Evolutionary conservation across 257 asterid genomes (phyloP), one percentile per base, ranked within the genome.

Genomic region (Nicotiana obtusifolia): DNA sequence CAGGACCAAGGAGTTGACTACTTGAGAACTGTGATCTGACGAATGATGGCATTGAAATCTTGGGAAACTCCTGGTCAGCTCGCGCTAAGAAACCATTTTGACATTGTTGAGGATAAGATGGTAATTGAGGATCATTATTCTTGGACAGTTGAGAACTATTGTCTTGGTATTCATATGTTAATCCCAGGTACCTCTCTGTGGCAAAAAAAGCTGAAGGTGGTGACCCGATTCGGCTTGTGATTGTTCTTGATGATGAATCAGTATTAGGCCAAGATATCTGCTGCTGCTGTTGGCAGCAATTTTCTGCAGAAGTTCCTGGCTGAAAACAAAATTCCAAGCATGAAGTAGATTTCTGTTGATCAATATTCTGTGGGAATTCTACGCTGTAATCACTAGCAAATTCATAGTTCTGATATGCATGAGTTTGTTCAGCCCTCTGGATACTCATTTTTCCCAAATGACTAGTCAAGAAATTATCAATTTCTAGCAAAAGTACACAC

Each of bases 191-290:
- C 9, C 83, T 67, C 68, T 91, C 96, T 0, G 94, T 84, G 1
- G 91, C 87, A 82, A 83, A 85, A 76, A 92, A 90, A 11, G 93
- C 91, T 7, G 89, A 33, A 3, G 93, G 92, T 15, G 79, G 26
- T 28, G 97, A 86, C 83, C 90, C 95, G 17, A 91, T 86, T 82
- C 88, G 86, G 79, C 89, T 78, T 54, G 91, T 87, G 22, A 91
- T 89, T 11, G 90, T 81, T 69, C 85, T 86, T 4, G 92, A 80
- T 59, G 85, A 84, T 10, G 90, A 81, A 22, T 91, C 65, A 71
- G 67, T 82, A 13, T 3, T 47, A 35, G 52, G 81, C 19, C 85
- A 85, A 9, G 83, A 83, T 14, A 22, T 73, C 49, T 86, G 89
- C 16, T 80, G 81, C 31, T 81, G 80, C 10, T 76, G 64, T 54